Evolutionary conservation across 257 asterid species (phyloP).

Genomic region (Petrea volubilis): DNA sequence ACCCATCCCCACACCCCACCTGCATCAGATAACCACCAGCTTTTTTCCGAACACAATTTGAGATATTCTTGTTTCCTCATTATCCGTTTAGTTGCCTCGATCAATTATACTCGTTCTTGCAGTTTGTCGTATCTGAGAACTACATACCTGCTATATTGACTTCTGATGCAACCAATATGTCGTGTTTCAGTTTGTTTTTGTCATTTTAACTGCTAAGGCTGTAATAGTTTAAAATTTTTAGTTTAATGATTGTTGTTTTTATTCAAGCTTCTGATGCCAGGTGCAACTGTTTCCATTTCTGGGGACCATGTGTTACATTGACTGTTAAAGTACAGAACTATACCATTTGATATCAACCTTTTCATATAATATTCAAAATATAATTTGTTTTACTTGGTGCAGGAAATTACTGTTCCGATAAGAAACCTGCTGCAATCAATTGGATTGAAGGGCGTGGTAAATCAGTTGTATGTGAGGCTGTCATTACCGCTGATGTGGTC

Average conservation of each 20-base stretch:
- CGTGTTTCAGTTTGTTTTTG: not conserved
- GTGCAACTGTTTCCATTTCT: not conserved
- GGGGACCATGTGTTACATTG: not conserved
- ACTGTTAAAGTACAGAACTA: not conserved
- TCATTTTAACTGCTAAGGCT: conserved; percentile 8
- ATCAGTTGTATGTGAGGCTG: conserved; percentile 90
- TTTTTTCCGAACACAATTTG: not conserved
- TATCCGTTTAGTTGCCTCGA: not conserved
- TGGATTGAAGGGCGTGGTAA: conserved; percentile 98
- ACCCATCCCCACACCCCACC: not conserved
- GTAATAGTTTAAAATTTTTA: not conserved
- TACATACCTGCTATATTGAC: conserved; percentile 5
- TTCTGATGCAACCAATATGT: not conserved
- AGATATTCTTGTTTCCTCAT: not conserved
- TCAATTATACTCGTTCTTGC: conserved; percentile 7
- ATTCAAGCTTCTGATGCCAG: not conserved
- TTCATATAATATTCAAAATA: not conserved
- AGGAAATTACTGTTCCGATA: conserved; percentile 94
- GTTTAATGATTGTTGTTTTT: not conserved
- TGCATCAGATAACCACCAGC: not conserved
- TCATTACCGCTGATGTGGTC: conserved; percentile 63
- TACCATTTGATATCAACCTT: not conserved
- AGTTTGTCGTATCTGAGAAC: not conserved
- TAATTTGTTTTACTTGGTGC: conserved; percentile 21
- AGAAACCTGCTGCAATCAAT: conserved; percentile 90